Percentiles rank a stretch among this genome's conserved stretches.
phyloP scores from a whole-genome alignment of 1,284 basidiomycete species.

The Anthracocystis panici-leucophaei region DNA sequence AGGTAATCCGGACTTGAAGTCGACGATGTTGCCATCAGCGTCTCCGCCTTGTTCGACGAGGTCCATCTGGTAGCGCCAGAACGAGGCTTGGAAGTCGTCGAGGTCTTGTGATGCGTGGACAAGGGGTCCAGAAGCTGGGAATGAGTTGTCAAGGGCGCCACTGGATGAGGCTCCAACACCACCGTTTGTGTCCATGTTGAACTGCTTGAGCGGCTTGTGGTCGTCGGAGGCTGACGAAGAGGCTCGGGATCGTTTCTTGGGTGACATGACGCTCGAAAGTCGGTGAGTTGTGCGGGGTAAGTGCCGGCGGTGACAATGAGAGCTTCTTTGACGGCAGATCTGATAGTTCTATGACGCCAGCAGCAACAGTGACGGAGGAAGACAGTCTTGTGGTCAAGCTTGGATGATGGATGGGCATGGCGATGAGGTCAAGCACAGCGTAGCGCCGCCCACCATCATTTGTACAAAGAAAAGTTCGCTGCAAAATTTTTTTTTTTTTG shows the following conservation, averaged over 20 bases:
- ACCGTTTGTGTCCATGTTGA: slow-evolving; percentile 6
- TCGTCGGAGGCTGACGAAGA: slow-evolving; percentile 47
- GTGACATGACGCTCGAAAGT: slow-evolving; percentile 16
- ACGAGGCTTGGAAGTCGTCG: slow-evolving; percentile 60
- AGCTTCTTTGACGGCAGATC: not conserved
- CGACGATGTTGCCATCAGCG: slow-evolving; percentile 58
- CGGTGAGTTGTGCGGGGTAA: no score
- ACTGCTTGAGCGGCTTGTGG: slow-evolving; percentile 10
- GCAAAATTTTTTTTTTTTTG: slow-evolving; percentile 3
- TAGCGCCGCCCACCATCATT: slow-evolving; percentile 5
- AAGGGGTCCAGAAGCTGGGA: slow-evolving; percentile 38
- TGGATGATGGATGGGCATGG: no score
- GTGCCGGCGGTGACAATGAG: not conserved
- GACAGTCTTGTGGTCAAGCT: no score
- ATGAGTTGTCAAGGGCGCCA: slow-evolving; percentile 12
- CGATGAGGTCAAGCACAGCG: no score
- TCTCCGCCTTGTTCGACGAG: slow-evolving; percentile 62
- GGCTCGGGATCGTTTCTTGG: slow-evolving; percentile 45
- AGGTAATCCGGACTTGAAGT: slow-evolving; percentile 59
- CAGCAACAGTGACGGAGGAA: no score
- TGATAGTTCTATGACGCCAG: no score
- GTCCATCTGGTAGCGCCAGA: slow-evolving; percentile 66
- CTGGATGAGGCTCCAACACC: slow-evolving; percentile 28
- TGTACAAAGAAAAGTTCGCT: slow-evolving; percentile 2
- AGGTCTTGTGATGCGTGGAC: slow-evolving; percentile 50